Conservation (phyloP, 2,329 filamentous ascomycete genomes). For the Ophiognomonia clavigignenti-juglandacearum region DNA sequence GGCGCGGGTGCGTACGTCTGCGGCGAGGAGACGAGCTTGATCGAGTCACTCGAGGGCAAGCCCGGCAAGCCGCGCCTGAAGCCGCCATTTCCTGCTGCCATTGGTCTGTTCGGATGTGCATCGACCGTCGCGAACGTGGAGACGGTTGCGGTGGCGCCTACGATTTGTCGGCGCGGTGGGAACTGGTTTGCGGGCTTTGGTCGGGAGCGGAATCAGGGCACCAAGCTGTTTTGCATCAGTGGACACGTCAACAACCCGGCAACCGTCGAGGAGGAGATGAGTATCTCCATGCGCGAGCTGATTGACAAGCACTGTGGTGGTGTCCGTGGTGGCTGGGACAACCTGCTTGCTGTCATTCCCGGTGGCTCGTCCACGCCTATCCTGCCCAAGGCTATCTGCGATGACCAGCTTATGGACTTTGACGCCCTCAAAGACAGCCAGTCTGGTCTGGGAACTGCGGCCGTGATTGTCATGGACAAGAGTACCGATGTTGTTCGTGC, state of each 20-base stretch:
- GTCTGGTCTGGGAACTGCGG: slow-evolving; percentile 93
- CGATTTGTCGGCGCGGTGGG: slow-evolving; percentile 87
- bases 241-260: slow-evolving; percentile 98
- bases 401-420: slow-evolving; percentile 98
- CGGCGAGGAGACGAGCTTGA: slow-evolving; percentile 95
- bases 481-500: slow-evolving; percentile 91
- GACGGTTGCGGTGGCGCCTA: slow-evolving; percentile 91
- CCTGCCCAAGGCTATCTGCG: slow-evolving; percentile 82
- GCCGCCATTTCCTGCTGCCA: slow-evolving; percentile 95
- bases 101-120: slow-evolving; percentile 96
- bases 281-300: slow-evolving; percentile 88
- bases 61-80: slow-evolving; percentile 97
- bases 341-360: slow-evolving; percentile 89
- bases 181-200: slow-evolving; percentile 93
- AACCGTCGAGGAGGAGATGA: slow-evolving; percentile 99
- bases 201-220: slow-evolving; percentile 92
- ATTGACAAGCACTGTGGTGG: slow-evolving; percentile 98
- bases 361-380: slow-evolving; percentile 96
- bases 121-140: slow-evolving; percentile 98
- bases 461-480: slow-evolving; percentile 99
- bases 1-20: slow-evolving; percentile 97
- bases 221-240: slow-evolving; percentile 97
- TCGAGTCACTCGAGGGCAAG: slow-evolving; percentile 97
- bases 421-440: slow-evolving; percentile 97
- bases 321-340: slow-evolving; percentile 96